Evolutionary conservation across 225 moss, liverwort and hornwort species (phyloP), one percentile per base, ranked within the genome.

Genomic region (Neckera pumila): DNA sequence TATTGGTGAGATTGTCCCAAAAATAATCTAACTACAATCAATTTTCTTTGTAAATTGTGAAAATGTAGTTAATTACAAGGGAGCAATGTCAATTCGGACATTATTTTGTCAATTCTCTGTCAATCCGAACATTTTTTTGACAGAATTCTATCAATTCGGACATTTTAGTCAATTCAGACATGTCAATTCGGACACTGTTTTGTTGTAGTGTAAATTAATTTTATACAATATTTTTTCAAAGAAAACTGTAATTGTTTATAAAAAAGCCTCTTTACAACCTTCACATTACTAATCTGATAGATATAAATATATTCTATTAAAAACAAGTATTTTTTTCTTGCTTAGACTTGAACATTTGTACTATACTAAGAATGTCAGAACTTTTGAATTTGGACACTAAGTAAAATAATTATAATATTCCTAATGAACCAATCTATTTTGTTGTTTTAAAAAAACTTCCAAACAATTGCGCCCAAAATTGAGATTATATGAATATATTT

Each of bases 351-450:
- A 22, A 2, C 23, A 36, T 76, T 5, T 76, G 5, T 53, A 21
- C 0, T 53, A 3, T 53, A 22, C 0, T 53, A 2, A 53, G 3
- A 8, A 0, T 53, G 53, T 34, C 22, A 53, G 22, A 73, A 34
- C 0, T 22, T 22, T 53, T 36, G 22, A 53, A 22, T 34, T 76
- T 53, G 5, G 7, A 1, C 4, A 49, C 0, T 0, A 0, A 19
- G 1, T 49, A 12, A 7, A 12, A 49, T 7, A 33, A 49, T 2
- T 4, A 20, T 31, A 7, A 74, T 7, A 47, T 47, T 31, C 1
- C 7, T 30, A 7, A 31, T 0, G 8, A 73, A 17, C 2, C 1
- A 72, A 72, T 43, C 0, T 45, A 2, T 17, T 28, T 9, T 73
- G 2, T 10, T 45, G 11, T 45, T 9, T 74, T 45, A 0, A 43